phyloP scores from a whole-genome alignment of 108 stramenopile species.

The Cyclotella choctawhatcheeana region DNA sequence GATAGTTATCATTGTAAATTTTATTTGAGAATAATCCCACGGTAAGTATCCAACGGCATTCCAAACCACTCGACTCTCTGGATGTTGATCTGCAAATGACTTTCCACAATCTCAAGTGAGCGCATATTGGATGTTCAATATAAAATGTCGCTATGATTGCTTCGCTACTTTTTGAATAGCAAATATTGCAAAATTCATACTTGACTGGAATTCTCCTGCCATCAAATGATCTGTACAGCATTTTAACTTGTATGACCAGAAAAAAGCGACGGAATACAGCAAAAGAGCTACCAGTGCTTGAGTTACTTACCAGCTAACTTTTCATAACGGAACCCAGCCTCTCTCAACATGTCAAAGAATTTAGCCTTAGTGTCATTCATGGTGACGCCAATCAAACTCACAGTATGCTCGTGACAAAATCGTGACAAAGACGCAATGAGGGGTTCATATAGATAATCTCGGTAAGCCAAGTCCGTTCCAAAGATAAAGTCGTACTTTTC shows the following conservation, averaged over 20 bases:
- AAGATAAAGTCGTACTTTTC: constrained; percentile 83
- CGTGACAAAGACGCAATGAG: constrained; percentile 67
- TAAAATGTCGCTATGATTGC: no score
- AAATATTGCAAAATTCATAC: constrained; percentile 75
- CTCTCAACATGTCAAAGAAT: constrained; percentile 69
- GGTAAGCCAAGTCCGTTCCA: constrained; percentile 86
- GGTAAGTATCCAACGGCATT: no score
- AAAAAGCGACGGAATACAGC: neutral
- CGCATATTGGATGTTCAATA: no score
- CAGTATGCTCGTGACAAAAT: constrained; percentile 57
- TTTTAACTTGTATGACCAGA: neutral
- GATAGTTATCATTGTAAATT: no score
- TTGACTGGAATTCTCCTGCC: constrained; percentile 60
- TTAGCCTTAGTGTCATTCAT: constrained; percentile 83
- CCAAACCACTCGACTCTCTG: no score
- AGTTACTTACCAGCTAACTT: constrained; percentile 13
- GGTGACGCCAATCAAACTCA: constrained; percentile 75
- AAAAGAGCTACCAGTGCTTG: neutral
- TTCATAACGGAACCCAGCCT: constrained; percentile 72
- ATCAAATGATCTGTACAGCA: constrained; percentile 56
- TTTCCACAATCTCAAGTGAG: no score
- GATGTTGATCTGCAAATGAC: no score
- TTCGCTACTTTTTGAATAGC: constrained; percentile 52
- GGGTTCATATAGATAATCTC: constrained; percentile 77
- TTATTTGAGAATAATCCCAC: no score